phyloP scores from a whole-genome alignment of 2,329 filamentous ascomycete genomes.

The Colletotrichum costaricense region DNA sequence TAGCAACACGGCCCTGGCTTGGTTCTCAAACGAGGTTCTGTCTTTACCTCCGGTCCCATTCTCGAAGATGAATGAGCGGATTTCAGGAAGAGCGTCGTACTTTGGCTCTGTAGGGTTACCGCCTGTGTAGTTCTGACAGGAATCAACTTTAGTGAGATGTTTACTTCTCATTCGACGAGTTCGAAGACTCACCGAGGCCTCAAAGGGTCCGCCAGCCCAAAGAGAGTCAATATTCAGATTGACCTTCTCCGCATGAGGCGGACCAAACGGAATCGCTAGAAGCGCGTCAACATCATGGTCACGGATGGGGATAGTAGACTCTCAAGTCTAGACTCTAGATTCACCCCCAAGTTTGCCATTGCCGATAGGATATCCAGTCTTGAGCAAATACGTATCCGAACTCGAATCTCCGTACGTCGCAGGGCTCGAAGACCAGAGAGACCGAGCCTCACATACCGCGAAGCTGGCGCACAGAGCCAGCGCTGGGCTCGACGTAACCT shows the following conservation, averaged over 20 bases:
- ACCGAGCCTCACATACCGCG: conserved; percentile 12
- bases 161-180: neutral
- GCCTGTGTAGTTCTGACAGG: conserved; percentile 53
- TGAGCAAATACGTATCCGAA: conserved; percentile 38
- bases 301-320: too few species aligned
- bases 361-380: conserved; percentile 56
- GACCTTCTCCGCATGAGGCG: conserved; percentile 53
- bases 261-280: conserved; percentile 54
- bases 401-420: conserved; percentile 18
- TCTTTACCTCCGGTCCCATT: conserved; percentile 58
- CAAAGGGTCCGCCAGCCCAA: conserved; percentile 63
- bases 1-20: accelerated
- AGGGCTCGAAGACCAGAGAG: conserved; percentile 22
- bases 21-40: neutral
- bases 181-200: conserved; percentile 45
- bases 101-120: conserved; percentile 55
- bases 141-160: neutral
- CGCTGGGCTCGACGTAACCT: neutral
- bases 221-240: conserved; percentile 60
- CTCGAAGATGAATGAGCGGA: conserved; percentile 58
- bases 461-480: neutral
- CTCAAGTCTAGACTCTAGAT: conserved; percentile 1
- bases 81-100: conserved; percentile 50
- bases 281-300: neutral
- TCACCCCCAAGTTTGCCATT: conserved; percentile 59